phyloP scores from a whole-genome alignment of 768 basidiomycete genomes.

The Cytidiella melzeri region DNA sequence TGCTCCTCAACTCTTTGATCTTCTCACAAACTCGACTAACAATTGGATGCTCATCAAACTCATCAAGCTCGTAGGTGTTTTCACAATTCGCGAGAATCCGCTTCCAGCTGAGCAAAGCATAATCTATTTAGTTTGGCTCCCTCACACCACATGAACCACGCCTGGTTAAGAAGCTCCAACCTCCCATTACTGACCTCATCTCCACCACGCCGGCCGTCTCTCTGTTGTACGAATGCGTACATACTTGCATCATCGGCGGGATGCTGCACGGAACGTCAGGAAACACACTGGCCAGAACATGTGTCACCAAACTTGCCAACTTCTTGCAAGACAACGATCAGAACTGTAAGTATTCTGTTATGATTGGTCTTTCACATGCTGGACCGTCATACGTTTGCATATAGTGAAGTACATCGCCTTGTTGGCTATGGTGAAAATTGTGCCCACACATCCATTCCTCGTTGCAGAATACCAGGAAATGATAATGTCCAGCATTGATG shows the following conservation, averaged over 20 bases:
- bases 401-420: conserved; percentile 98
- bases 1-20: conserved; percentile 89
- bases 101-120: too few species aligned
- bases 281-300: conserved; percentile 73
- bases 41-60: conserved; percentile 99
- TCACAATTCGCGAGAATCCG: conserved; percentile 5
- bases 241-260: conserved; percentile 95
- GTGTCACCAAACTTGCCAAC: conserved; percentile 88
- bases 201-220: conserved; percentile 95
- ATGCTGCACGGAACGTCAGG: conserved; percentile 84
- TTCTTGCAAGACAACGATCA: conserved; percentile 94
- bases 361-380: not conserved
- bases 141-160: conserved; percentile 90
- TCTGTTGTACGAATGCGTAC: conserved; percentile 94
- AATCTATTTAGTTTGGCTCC: conserved; percentile 70
- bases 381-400: not conserved
- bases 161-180: conserved; percentile 88
- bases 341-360: conserved; percentile 59
- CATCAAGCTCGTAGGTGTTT: conserved; percentile 74
- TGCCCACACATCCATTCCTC: conserved; percentile 84
- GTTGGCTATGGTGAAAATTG: conserved; percentile 92
- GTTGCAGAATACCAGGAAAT: conserved; percentile 89
- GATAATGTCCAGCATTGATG: conserved; percentile 84
- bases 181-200: conserved; percentile 92
- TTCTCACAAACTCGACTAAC: conserved; percentile 90